Evolutionary conservation across 2,329 filamentous ascomycete genomes (phyloP).

Genomic region (Cytospora schulzeri): DNA sequence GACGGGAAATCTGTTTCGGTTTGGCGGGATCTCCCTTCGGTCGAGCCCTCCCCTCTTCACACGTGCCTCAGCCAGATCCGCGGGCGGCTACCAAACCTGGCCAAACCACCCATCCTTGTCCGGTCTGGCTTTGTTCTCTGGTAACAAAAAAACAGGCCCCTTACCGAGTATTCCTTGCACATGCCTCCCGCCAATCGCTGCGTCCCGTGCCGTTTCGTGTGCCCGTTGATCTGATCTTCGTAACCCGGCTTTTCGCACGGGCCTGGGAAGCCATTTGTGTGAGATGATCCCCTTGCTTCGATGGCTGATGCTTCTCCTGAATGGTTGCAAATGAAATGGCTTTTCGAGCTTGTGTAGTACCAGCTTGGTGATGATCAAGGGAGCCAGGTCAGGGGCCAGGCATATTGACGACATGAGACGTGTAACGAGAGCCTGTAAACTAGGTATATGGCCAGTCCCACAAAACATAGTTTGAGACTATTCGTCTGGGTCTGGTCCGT

Average conservation of each 20-base stretch:
- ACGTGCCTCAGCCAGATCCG: not conserved
- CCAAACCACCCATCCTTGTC: not conserved
- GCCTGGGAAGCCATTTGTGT: not conserved
- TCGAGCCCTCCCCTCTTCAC: not conserved
- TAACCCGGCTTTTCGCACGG: slow-evolving; percentile 7
- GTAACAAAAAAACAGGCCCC: not conserved
- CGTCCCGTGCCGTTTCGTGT: slow-evolving; percentile 16
- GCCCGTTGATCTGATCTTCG: slow-evolving; percentile 12
- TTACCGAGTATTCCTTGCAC: slow-evolving; percentile 5
- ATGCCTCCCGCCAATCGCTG: slow-evolving; percentile 15
- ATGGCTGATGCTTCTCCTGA: not conserved
- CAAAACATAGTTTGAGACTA: slow-evolving; percentile 15
- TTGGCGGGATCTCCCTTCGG: not conserved
- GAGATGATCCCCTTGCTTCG: not conserved
- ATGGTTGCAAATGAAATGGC: not conserved
- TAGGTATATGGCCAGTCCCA: slow-evolving; percentile 7
- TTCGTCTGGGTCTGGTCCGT: not conserved
- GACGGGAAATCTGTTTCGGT: slow-evolving; percentile 10
- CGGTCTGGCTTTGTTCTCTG: not conserved
- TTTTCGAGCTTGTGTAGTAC: not conserved
- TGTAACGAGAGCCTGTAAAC: not conserved
- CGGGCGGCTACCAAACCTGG: too few relatives aligned
- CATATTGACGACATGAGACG: not conserved
- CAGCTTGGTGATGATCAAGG: not conserved
- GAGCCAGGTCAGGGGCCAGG: not conserved